phyloP scores from a whole-genome alignment of 805 yeast species.

The Saccharomycopsis fermentans region DNA sequence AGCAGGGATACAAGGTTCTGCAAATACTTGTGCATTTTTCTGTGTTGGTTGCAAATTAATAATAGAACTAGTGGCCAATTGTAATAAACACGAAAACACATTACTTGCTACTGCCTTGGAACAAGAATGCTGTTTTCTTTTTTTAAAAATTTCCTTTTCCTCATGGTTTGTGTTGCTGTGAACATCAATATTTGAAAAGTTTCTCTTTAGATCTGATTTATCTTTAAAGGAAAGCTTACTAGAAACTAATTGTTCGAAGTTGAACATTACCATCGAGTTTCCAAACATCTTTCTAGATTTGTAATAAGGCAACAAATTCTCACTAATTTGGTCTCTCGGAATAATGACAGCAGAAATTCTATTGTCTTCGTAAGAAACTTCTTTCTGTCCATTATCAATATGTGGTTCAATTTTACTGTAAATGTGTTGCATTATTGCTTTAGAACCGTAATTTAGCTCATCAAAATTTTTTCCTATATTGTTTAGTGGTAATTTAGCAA shows the following conservation, averaged over 20 bases:
- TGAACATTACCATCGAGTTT: constrained; percentile 1
- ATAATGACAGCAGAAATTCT: not conserved
- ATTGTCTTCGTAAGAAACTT: not conserved
- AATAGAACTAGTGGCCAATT: constrained; percentile 10
- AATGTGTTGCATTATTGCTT: not conserved
- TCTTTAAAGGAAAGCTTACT: not conserved
- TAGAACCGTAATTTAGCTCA: not conserved
- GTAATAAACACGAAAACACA: constrained; percentile 10
- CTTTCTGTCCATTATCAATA: not conserved
- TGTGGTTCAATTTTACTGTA: not conserved
- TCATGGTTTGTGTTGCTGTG: not conserved
- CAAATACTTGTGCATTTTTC: not conserved
- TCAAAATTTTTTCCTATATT: not conserved
- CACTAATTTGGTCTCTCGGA: not conserved
- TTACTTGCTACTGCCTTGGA: constrained; percentile 6
- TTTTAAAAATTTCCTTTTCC: not conserved
- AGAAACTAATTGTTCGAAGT: constrained; percentile 6
- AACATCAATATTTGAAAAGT: not conserved
- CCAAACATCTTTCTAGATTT: constrained; percentile 1
- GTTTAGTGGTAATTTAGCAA: not conserved
- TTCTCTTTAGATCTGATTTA: not conserved
- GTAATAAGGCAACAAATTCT: not conserved
- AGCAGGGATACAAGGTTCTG: not conserved
- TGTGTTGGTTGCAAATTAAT: not conserved
- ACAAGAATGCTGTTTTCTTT: not conserved